Percentiles rank a stretch among this genome's conserved stretches.
These are phyloP conservation scores for Tolypocladium sp. DNA, from an alignment of 2,329 filamentous ascomycete species.

Conservation along the genomic window DNA sequence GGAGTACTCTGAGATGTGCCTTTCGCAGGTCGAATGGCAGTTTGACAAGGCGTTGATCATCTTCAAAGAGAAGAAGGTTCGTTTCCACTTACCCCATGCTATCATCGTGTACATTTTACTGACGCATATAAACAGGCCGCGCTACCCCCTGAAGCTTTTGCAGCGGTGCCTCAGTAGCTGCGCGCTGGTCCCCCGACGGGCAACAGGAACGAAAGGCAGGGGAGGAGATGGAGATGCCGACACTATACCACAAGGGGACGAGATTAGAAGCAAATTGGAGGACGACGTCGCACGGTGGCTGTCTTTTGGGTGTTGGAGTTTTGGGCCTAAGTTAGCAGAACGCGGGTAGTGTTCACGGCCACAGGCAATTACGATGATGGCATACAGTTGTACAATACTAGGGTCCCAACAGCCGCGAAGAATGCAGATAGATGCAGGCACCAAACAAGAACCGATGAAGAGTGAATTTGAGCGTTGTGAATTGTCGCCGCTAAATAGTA, in stretches of 20 bases:
- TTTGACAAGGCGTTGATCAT: conserved; percentile 64
- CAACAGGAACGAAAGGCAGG: background rate
- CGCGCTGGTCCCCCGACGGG: background rate
- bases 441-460: background rate
- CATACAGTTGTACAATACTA: background rate
- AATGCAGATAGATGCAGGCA: background rate
- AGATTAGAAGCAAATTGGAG: background rate
- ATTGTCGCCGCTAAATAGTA: background rate
- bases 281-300: background rate
- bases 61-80: conserved; percentile 68
- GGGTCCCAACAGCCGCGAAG: background rate
- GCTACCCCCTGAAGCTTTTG: conserved; percentile 18
- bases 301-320: background rate
- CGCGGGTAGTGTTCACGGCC: background rate
- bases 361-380: background rate
- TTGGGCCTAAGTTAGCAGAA: background rate
- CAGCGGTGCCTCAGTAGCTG: conserved; percentile 4
- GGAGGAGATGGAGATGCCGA: background rate
- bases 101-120: background rate
- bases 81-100: conserved; percentile 8
- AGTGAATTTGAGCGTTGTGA: background rate
- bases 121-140: conserved; percentile 8
- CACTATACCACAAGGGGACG: background rate
- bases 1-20: conserved; percentile 71
- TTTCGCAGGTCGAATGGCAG: conserved; percentile 73